Evolutionary conservation across 768 basidiomycete species (phyloP).

Genomic region (Lactarius akahatsu): DNA sequence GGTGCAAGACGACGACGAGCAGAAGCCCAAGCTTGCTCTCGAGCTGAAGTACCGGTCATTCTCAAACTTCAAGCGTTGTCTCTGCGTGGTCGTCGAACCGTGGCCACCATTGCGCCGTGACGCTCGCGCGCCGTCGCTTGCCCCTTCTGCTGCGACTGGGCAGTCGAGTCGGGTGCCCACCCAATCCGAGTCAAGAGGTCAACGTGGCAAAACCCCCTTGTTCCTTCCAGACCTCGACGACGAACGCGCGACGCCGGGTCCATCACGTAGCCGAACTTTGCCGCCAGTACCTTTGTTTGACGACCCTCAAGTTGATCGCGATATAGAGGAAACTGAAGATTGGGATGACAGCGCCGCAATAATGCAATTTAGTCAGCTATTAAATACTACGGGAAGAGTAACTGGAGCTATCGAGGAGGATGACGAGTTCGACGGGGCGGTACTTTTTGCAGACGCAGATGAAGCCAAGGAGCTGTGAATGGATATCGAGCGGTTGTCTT

Average conservation of each 20-base stretch:
- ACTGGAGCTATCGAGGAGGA: constrained; percentile 68
- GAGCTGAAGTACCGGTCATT: constrained; percentile 71
- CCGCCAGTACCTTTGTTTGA: constrained; percentile 47
- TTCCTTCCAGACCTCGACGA: constrained; percentile 69
- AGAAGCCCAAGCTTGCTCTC: constrained; percentile 69
- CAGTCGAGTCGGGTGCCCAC: constrained; percentile 39
- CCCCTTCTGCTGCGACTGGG: constrained; percentile 34
- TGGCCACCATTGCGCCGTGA: constrained; percentile 55
- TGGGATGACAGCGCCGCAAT: constrained; percentile 51
- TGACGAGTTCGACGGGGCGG: constrained; percentile 70
- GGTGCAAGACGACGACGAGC: constrained; percentile 57
- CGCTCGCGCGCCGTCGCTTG: constrained; percentile 37
- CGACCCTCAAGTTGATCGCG: constrained; percentile 32
- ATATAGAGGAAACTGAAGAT: constrained; percentile 36
- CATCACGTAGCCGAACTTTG: constrained; percentile 33
- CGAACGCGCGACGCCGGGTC: constrained; percentile 42
- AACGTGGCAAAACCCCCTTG: constrained; percentile 58
- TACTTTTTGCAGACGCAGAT: constrained; percentile 82
- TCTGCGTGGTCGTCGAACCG: constrained; percentile 83
- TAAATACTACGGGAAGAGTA: constrained; percentile 56
- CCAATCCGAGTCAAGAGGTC: constrained; percentile 34
- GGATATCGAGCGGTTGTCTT: constrained; percentile 21
- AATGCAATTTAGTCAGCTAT: constrained; percentile 72
- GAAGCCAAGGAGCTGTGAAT: constrained; percentile 59
- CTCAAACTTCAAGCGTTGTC: constrained; percentile 64